These are phyloP conservation scores for Xylaria sp. DNA, from an alignment of 2,329 filamentous ascomycete genomes.

Conservation along the genomic window DNA sequence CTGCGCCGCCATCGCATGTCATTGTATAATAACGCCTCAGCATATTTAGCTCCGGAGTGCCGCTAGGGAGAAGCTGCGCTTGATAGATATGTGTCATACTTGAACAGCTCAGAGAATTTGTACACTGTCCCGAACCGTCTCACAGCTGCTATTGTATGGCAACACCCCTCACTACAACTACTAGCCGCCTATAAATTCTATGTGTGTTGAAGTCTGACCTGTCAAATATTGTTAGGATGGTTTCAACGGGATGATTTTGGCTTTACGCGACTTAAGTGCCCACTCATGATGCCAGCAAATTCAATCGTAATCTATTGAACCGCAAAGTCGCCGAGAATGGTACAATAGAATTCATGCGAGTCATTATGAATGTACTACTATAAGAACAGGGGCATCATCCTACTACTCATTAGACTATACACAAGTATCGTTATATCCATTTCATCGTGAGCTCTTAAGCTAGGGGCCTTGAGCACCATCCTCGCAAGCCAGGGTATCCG, in stretches of 20 bases:
- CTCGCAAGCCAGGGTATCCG: constrained; percentile 53
- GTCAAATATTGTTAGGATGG: neutral
- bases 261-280: neutral
- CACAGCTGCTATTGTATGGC: neutral
- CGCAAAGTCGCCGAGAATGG: no score
- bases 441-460: constrained; percentile 34
- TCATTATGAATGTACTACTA: constrained; percentile 11
- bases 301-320: no score
- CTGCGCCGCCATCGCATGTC: neutral
- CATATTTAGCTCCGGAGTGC: constrained; percentile 40
- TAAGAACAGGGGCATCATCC: constrained; percentile 7
- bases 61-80: constrained; percentile 5
- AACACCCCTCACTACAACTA: neutral
- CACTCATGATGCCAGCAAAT: neutral
- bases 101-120: constrained; percentile 12
- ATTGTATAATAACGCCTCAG: constrained; percentile 48
- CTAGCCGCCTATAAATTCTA: neutral
- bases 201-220: neutral
- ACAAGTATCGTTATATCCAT: constrained; percentile 2
- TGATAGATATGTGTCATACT: constrained; percentile 30
- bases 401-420: constrained; percentile 10
- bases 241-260: neutral
- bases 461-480: constrained; percentile 49
- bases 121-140: constrained; percentile 16
- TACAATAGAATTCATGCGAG: neutral